Evolutionary conservation across 2,329 filamentous ascomycete genomes (phyloP), one percentile per base, ranked within the genome.

Genomic region (Dothideomycetidae sp.): DNA sequence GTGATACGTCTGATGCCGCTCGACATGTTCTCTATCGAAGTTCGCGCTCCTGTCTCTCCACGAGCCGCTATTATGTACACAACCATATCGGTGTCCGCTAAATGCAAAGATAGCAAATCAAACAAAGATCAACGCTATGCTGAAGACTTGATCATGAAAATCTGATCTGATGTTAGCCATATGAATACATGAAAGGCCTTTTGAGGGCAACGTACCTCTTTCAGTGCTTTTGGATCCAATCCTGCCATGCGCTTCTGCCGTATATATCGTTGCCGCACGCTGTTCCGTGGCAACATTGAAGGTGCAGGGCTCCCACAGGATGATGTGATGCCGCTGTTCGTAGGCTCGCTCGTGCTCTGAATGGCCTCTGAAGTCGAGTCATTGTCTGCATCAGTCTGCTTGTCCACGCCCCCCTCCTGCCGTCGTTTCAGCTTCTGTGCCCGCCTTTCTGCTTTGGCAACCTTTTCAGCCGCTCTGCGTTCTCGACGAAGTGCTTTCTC

Each of bases 211-310:
- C n/a, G n/a, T 62, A 86, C 81, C 75, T 94, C 85, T 56, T 86
- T 88, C 52, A 96, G 60, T 10, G 85, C 82, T 52, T 79, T 75
- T 33, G 77, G 70, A 56, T 94, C 81, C 63, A 84, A 71, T 41
- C 85, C 71, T 2, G 86, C 85, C 63, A 78, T 73, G 50, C 75
- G 77, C 66, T 96, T 96, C 50, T 90, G 82, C 40, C 79, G 79
- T 51, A 96, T 93, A 57, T 86, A 83, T 42, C 83, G 71, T 47
- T 81, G 75, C 45, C 88, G 68, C 32, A 86, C 74, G 38, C 80
- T 71, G 54, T 86, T 81, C 45, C 84, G 71, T 35, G 51, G 49
- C 10, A 41, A 46, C 13, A 41, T 34, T 18, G 42, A 41, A 16
- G 50, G 41, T 29, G 39, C 43, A 35, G 51, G 29, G 21, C 40